phyloP scores from a whole-genome alignment of 2,329 filamentous ascomycete species.

The Penicillium oxalicum region DNA sequence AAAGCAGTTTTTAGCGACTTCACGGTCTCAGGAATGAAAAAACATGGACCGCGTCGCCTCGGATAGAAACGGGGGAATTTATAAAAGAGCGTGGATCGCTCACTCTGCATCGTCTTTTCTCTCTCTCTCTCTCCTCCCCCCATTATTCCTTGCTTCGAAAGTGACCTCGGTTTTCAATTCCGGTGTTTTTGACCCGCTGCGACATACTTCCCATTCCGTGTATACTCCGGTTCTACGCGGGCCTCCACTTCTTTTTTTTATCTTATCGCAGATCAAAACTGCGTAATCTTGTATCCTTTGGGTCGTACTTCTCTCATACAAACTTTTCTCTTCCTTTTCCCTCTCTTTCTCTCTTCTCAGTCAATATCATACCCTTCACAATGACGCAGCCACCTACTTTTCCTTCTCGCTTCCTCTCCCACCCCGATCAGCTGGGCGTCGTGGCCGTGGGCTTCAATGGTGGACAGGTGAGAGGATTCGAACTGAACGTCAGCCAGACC shows the following conservation, averaged over 20 bases:
- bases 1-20: conserved; percentile 44
- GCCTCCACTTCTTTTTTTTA: conserved; percentile 11
- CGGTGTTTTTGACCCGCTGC: too few species aligned
- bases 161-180: not conserved
- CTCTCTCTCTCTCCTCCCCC: conserved; percentile 1
- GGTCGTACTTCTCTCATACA: conserved; percentile 3
- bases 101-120: conserved; percentile 3
- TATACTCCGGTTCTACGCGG: not conserved
- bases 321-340: not conserved
- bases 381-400: conserved; percentile 56
- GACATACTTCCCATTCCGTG: not conserved
- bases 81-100: conserved; percentile 13
- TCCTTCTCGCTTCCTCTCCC: conserved; percentile 69
- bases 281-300: conserved; percentile 8
- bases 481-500: not conserved
- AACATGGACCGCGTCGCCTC: conserved; percentile 6
- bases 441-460: conserved; percentile 95
- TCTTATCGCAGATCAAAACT: conserved; percentile 20
- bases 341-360: not conserved
- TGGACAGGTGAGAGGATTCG: conserved; percentile 64
- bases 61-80: conserved; percentile 8
- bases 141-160: not conserved
- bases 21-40: conserved; percentile 13
- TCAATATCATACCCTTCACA: conserved; percentile 6
- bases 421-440: conserved; percentile 75